Evolutionary conservation across 164 flowering plant species (phyloP).

Genomic region (Liquidambar formosana): DNA sequence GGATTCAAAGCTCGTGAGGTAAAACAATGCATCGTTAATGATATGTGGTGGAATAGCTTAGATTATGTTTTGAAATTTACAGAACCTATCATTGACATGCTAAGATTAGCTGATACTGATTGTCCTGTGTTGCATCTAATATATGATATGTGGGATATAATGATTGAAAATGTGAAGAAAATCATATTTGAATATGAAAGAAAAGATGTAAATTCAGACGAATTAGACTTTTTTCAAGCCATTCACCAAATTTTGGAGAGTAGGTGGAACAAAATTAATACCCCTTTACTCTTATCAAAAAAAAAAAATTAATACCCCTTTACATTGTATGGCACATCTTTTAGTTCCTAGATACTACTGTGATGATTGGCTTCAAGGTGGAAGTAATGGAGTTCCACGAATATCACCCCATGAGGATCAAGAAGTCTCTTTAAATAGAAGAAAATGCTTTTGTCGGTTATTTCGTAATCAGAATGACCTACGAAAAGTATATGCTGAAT

Average conservation of each 20-base stretch:
- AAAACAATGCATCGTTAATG: neutral
- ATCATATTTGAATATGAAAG: slow-evolving; percentile 17
- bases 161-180: slow-evolving; percentile 19
- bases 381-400: neutral
- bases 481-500: neutral
- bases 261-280: slow-evolving; percentile 27
- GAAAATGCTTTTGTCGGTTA: no score
- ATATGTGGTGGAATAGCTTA: slow-evolving; percentile 16
- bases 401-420: slow-evolving; percentile 20
- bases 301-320: no score
- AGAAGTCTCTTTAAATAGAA: slow-evolving; percentile 11
- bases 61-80: slow-evolving; percentile 20
- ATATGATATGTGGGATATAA: slow-evolving; percentile 27
- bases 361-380: slow-evolving; percentile 13
- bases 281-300: no score
- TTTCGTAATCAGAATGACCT: no score
- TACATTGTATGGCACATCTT: slow-evolving; percentile 25
- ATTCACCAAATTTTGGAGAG: slow-evolving; percentile 17
- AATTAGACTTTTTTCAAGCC: no score
- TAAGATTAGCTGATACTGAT: slow-evolving; percentile 14
- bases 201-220: slow-evolving; percentile 8
- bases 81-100: slow-evolving; percentile 13
- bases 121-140: slow-evolving; percentile 11
- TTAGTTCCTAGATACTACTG: slow-evolving; percentile 22
- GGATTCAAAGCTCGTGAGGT: slow-evolving; percentile 11